Evolutionary conservation across 768 basidiomycete species (phyloP).

Genomic region (Rhizopogon sp.): DNA sequence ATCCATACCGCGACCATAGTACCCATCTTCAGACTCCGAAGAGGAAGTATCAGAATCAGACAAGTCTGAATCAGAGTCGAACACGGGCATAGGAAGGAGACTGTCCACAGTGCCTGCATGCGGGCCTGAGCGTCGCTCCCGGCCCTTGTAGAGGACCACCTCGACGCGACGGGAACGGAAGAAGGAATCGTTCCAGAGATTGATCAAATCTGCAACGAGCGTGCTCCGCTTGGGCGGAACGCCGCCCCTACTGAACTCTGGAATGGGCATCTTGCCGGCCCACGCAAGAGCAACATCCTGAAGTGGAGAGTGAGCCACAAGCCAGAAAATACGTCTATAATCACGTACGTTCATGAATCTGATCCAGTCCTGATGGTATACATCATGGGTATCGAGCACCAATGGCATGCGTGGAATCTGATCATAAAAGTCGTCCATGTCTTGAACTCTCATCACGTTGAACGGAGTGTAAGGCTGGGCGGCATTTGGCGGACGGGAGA

Average conservation of each 20-base stretch:
- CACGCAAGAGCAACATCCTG: constrained; percentile 75
- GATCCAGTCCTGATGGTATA: constrained; percentile 75
- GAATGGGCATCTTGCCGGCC: constrained; percentile 70
- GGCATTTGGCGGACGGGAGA: constrained; percentile 67
- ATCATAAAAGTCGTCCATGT: constrained; percentile 72
- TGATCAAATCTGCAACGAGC: constrained; percentile 65
- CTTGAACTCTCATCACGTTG: constrained; percentile 63
- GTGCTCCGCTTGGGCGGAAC: constrained; percentile 51
- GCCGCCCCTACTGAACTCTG: constrained; percentile 41
- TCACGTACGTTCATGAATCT: constrained; percentile 66
- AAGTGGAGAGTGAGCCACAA: neutral
- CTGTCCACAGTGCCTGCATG: constrained; percentile 50
- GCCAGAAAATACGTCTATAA: neutral
- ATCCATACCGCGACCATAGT: constrained; percentile 45
- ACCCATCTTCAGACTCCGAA: constrained; percentile 38
- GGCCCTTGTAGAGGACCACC: constrained; percentile 74
- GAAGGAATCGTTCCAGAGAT: constrained; percentile 77
- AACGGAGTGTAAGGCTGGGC: constrained; percentile 67
- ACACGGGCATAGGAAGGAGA: constrained; percentile 44
- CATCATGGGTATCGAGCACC: constrained; percentile 70
- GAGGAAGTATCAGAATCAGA: constrained; percentile 35
- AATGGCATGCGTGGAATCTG: constrained; percentile 67
- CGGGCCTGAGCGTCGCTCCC: constrained; percentile 69
- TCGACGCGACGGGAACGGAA: constrained; percentile 75
- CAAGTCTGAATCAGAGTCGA: constrained; percentile 35